These are phyloP conservation scores for Neurospora sp. DNA, from an alignment of 2,329 filamentous ascomycete species.

Conservation along the genomic window DNA sequence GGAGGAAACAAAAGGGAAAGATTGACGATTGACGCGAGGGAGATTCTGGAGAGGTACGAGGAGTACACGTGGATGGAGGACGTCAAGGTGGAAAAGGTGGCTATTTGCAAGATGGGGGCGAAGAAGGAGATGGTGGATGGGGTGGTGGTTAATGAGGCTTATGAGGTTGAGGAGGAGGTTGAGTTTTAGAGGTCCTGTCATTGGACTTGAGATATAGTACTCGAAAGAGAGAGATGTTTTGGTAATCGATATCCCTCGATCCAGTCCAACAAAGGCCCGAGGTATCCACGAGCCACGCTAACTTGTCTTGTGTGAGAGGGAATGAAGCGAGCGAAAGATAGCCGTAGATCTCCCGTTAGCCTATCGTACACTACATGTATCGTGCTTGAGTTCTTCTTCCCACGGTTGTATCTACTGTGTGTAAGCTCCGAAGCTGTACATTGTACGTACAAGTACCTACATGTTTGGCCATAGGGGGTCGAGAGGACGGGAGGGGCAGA, in stretches of 20 bases:
- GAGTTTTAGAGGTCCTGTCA: conserved; percentile 21
- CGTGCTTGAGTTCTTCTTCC: background rate
- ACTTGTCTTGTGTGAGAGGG: background rate
- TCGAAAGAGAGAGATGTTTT: background rate
- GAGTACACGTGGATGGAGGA: conserved; percentile 62
- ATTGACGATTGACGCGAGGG: conserved; percentile 43
- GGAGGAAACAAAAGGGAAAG: conserved; percentile 23
- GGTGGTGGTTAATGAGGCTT: conserved; percentile 39
- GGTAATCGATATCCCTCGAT: background rate
- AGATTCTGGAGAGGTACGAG: conserved; percentile 48
- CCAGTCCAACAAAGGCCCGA: background rate
- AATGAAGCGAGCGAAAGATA: background rate
- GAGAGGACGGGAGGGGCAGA: background rate
- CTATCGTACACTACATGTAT: background rate
- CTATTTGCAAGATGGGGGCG: conserved; percentile 83
- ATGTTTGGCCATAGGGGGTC: background rate
- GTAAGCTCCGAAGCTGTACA: background rate
- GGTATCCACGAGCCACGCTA: background rate
- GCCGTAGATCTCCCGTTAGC: background rate
- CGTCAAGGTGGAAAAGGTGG: conserved; percentile 58
- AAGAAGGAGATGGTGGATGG: conserved; percentile 44
- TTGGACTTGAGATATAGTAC: background rate
- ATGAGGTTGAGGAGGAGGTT: conserved; percentile 44
- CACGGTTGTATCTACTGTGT: background rate
- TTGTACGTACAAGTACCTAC: background rate